Conservation (phyloP, 495 filamentous ascomycete species). For the Podospora conica region DNA sequence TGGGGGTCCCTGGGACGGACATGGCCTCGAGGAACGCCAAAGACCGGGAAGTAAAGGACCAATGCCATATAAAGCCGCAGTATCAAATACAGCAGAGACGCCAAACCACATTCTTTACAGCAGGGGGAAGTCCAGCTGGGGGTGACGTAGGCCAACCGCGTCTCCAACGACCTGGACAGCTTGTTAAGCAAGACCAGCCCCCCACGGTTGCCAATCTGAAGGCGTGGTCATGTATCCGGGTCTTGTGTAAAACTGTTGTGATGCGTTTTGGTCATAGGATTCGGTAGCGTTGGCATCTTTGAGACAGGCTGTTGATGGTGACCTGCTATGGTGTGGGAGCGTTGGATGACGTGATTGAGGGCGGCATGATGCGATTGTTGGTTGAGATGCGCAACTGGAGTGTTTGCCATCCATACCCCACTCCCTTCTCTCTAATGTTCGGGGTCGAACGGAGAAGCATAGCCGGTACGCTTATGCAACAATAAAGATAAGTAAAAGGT, state of each 20-base stretch:
- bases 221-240: not conserved
- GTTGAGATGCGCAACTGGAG: not conserved
- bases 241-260: not conserved
- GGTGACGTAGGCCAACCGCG: not conserved
- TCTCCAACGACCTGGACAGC: not conserved
- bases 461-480: too few relatives aligned
- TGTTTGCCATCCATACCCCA: not conserved
- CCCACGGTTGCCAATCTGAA: not conserved
- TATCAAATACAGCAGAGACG: not conserved
- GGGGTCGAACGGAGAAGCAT: not conserved
- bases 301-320: not conserved
- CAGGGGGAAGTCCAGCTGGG: not conserved
- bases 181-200: not conserved
- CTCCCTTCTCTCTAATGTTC: not conserved
- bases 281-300: not conserved
- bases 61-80: not conserved
- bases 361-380: not conserved
- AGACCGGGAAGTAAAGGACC: not conserved
- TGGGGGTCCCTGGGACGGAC: not conserved
- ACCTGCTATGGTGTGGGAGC: not conserved
- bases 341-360: not conserved
- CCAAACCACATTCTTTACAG: not conserved
- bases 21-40: not conserved
- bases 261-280: not conserved
- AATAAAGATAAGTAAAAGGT: too few relatives aligned